A percentile compares a stretch with the other conserved stretches of the same genome.
Evolutionary conservation across 352 stramenopile species (phyloP).

Genomic region (Phytophthora idaei): DNA sequence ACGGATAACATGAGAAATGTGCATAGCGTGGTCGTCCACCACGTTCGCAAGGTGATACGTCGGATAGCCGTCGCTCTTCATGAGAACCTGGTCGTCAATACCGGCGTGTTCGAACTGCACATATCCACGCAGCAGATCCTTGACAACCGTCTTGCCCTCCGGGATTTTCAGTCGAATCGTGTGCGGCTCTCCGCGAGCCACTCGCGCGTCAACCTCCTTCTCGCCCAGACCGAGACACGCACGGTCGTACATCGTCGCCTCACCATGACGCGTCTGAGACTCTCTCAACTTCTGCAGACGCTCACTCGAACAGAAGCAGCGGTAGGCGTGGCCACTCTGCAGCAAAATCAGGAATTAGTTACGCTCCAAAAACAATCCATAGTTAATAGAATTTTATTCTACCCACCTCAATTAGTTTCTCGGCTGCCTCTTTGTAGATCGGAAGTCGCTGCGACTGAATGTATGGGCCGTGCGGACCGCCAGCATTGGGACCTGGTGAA

Average conservation of each 20-base stretch:
- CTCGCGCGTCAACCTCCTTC: slow-evolving; percentile 87
- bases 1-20: slow-evolving; percentile 97
- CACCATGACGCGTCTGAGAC: slow-evolving; percentile 89
- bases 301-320: slow-evolving; percentile 97
- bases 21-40: slow-evolving; percentile 97
- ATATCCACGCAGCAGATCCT: slow-evolving; percentile 95
- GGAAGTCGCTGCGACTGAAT: slow-evolving; percentile 96
- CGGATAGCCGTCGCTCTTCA: slow-evolving; percentile 94
- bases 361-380: background rate
- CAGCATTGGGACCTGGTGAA: slow-evolving; percentile 82
- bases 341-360: slow-evolving; percentile 7
- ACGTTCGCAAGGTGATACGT: slow-evolving; percentile 95
- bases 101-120: slow-evolving; percentile 90
- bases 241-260: slow-evolving; percentile 97
- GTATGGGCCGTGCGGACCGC: slow-evolving; percentile 94
- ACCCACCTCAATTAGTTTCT: slow-evolving; percentile 84
- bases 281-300: slow-evolving; percentile 93
- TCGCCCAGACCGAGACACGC: slow-evolving; percentile 94
- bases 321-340: slow-evolving; percentile 93
- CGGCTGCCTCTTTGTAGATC: slow-evolving; percentile 93
- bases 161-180: slow-evolving; percentile 97
- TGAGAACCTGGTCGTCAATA: slow-evolving; percentile 92
- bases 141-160: slow-evolving; percentile 91
- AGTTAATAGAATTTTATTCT: background rate
- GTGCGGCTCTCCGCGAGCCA: slow-evolving; percentile 89